Evolutionary conservation across 176 grass and related monocot species (phyloP).

Genomic region (Rhipidocladum racemiflorum): DNA sequence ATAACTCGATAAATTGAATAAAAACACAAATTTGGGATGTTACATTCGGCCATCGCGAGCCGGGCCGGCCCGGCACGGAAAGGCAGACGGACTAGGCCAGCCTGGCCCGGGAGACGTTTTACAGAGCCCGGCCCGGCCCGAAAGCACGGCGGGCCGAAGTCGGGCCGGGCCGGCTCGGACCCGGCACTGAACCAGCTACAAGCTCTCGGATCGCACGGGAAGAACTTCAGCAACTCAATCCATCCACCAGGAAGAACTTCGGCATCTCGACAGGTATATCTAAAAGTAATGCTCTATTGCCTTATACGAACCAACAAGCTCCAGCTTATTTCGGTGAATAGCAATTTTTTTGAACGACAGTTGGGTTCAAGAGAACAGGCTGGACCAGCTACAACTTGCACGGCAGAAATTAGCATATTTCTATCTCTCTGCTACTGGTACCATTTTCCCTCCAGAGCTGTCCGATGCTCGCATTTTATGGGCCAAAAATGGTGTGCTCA

Average conservation of each 20-base stretch:
- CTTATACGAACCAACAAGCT: neutral
- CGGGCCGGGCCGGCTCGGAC: too few relatives aligned
- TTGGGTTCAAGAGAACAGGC: conserved; percentile 61
- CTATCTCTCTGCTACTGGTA: conserved; percentile 55
- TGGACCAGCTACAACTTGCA: conserved; percentile 62
- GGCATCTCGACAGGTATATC: conserved; percentile 41
- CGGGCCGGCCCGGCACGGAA: too few relatives aligned
- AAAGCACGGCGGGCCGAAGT: too few relatives aligned
- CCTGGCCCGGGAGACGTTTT: too few relatives aligned
- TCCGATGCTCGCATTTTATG: conserved; percentile 59
- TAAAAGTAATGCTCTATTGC: neutral
- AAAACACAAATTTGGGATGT: too few relatives aligned
- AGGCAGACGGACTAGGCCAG: too few relatives aligned
- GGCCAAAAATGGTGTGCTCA: conserved; percentile 64
- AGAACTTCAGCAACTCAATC: conserved; percentile 52
- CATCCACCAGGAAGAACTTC: conserved; percentile 46
- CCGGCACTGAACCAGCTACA: too few relatives aligned
- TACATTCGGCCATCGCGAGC: too few relatives aligned
- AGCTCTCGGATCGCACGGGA: too few relatives aligned
- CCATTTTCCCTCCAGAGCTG: conserved; percentile 52
- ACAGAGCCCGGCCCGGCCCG: too few relatives aligned
- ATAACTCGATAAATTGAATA: too few relatives aligned
- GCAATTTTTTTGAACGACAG: neutral
- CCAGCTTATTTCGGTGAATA: neutral
- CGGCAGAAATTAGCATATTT: conserved; percentile 56